Conservation (phyloP, 192 early-diverging fungal genomes). For the Backusella tarrabulga region DNA sequence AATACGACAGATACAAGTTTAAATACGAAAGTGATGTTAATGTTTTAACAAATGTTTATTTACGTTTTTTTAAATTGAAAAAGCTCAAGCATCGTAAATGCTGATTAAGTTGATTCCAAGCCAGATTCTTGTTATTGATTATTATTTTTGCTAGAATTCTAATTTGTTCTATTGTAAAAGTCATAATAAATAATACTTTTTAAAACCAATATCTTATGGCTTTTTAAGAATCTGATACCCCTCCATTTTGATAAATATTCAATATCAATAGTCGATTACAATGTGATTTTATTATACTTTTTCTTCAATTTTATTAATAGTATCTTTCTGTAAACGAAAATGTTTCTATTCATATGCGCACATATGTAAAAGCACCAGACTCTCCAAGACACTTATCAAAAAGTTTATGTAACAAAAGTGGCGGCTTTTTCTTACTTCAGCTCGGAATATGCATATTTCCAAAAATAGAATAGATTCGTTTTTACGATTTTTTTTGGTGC, state of each 20-base stretch:
- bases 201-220: background rate
- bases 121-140: background rate
- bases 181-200: background rate
- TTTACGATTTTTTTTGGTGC: background rate
- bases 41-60: background rate
- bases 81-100: background rate
- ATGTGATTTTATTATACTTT: too few relatives aligned
- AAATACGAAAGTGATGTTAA: background rate
- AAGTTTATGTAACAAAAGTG: background rate
- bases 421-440: background rate
- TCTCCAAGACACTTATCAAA: background rate
- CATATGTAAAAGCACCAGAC: background rate
- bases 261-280: too few relatives aligned
- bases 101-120: background rate
- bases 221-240: background rate
- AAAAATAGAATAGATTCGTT: background rate
- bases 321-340: background rate
- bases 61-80: background rate
- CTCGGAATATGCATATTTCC: background rate
- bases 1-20: background rate
- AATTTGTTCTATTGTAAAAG: background rate
- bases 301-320: too few relatives aligned
- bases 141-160: background rate
- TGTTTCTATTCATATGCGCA: background rate
- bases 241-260: too few relatives aligned